Evolutionary conservation across 345 rosid species (phyloP), one percentile per base, ranked within the genome.

Genomic region (Moricandia arvensis): DNA sequence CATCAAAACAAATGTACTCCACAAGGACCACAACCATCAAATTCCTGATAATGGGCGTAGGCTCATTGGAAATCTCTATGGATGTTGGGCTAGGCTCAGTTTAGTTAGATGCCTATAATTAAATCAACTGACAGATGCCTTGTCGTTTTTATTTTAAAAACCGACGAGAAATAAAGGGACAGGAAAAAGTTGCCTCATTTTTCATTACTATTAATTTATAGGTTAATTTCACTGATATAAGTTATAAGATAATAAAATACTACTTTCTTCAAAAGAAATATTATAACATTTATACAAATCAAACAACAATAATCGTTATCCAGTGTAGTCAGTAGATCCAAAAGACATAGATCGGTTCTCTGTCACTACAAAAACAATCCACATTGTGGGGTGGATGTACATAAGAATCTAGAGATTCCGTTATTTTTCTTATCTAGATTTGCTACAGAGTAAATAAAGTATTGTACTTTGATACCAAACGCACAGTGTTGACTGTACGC

Each of bases 401-500:
- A 47, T 18, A 37, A 29, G 31, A 37, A 63, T 63, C 67, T 3
- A 63, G 30, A 37, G 66, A 33, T 9, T 62, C n/a, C 47, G 8
- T 62, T 62, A 18, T 15, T 16, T 47, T 21, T 57, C 5, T 27
- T 3, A 37, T 18, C 17, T 37, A 18, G 17, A 45, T 29, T 27
- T 29, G 15, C 7, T n/a, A 41, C 15, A 31, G 24, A 64, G 29
- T 13, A 18, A 45, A 11, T 29, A 43, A 37, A 69, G 16, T 27
- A 62, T 15, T 33, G 75, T 21, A n/a, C 8, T 45, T 21, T 58
- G 62, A 53, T 53, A 38, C 54, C 38, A 53, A 53, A 8, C 3
- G 21, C 58, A 64, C 71, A 55, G 66, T 66, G 29, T 75, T 59
- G 67, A 75, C 78, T 59, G 61, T 45, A 58, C 59, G 24, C 4